phyloP scores from a whole-genome alignment of 805 yeast genomes.

The Wickerhamiella hasegawae region DNA sequence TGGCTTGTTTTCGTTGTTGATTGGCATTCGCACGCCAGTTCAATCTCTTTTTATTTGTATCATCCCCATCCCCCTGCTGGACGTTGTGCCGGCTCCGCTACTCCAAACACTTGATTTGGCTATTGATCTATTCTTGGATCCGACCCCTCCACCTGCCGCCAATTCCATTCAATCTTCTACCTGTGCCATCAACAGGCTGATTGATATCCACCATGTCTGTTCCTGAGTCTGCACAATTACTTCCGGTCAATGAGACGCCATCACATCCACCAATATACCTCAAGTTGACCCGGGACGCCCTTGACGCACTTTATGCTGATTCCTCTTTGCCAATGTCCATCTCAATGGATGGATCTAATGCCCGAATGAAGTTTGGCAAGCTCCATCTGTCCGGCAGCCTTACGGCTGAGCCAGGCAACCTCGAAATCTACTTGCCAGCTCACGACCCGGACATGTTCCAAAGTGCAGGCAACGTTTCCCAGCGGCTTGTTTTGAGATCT shows the following conservation, averaged over 20 bases:
- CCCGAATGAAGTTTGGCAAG: constrained; percentile 8
- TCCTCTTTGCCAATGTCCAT: constrained; percentile 3
- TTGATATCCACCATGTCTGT: constrained; percentile 1
- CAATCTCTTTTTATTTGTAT: too few species aligned
- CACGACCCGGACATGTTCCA: constrained; percentile 3
- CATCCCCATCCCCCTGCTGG: too few species aligned
- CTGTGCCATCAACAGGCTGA: too few species aligned
- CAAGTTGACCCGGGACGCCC: constrained; percentile 9
- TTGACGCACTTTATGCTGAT: constrained; percentile 1
- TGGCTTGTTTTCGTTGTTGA: too few species aligned
- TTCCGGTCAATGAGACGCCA: background rate
- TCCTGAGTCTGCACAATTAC: constrained; percentile 1
- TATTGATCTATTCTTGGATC: too few species aligned
- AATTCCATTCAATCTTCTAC: too few species aligned
- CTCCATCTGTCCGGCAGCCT: constrained; percentile 8
- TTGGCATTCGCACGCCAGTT: too few species aligned
- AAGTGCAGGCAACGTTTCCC: constrained; percentile 8
- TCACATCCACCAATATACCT: constrained; percentile 14
- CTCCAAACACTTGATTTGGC: too few species aligned
- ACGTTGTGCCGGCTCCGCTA: too few species aligned
- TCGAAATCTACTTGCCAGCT: constrained; percentile 9
- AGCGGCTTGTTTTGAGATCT: constrained; percentile 6
- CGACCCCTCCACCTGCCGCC: too few species aligned
- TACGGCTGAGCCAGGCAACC: constrained; percentile 13
- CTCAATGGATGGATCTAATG: constrained; percentile 6